Conservation (phyloP, 768 basidiomycete genomes). For the Suillus tomentosus region DNA sequence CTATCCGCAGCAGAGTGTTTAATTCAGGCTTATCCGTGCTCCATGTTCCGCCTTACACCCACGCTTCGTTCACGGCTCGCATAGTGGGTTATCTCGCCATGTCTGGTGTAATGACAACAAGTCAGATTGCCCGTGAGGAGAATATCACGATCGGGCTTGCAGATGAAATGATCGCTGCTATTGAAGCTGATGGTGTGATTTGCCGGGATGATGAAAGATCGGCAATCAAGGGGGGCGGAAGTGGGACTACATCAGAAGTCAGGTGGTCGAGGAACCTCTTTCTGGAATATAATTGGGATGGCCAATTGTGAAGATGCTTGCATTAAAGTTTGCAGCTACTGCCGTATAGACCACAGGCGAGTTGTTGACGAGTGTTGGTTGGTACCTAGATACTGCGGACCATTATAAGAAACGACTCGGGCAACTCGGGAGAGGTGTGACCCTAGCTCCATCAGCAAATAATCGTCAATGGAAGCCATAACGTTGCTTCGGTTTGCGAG, state of each 20-base stretch:
- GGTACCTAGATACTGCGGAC: background rate
- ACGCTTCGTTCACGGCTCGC: constrained; percentile 66
- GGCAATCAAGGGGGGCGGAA: constrained; percentile 39
- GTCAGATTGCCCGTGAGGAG: constrained; percentile 75
- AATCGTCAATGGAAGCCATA: background rate
- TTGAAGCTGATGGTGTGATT: constrained; percentile 70
- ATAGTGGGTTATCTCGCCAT: constrained; percentile 56
- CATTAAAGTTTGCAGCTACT: background rate
- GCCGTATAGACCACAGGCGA: background rate
- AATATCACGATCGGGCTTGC: constrained; percentile 71
- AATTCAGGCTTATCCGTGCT: constrained; percentile 76
- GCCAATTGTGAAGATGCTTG: constrained; percentile 38
- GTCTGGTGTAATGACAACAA: constrained; percentile 54
- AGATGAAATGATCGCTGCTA: constrained; percentile 74
- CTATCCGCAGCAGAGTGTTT: constrained; percentile 69
- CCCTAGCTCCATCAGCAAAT: background rate
- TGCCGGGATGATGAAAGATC: constrained; percentile 70
- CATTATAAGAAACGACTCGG: background rate
- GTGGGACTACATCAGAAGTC: constrained; percentile 58
- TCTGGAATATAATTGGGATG: constrained; percentile 74
- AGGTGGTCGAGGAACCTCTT: constrained; percentile 76
- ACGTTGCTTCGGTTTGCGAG: background rate
- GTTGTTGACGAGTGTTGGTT: background rate
- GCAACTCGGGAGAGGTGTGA: background rate
- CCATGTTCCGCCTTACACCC: constrained; percentile 78